These are phyloP conservation scores for Cladosporium cucumerinum DNA, from an alignment of 2,329 filamentous ascomycete genomes.

Conservation along the genomic window DNA sequence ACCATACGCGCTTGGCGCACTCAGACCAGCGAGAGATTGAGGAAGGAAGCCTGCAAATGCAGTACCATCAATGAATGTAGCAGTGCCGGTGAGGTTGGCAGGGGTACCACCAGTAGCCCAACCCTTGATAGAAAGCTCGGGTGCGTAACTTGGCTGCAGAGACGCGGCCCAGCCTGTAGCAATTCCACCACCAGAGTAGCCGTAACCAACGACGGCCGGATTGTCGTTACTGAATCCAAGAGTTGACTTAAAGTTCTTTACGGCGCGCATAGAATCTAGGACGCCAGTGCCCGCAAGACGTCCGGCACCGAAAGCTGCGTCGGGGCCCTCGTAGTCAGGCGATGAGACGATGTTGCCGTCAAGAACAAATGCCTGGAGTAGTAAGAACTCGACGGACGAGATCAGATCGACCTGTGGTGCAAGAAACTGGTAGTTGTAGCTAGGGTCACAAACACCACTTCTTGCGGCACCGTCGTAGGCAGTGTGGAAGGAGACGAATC, in stretches of 20 bases:
- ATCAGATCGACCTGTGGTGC: conserved; percentile 26
- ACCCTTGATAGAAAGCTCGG: conserved; percentile 50
- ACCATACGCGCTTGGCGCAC: conserved; percentile 25
- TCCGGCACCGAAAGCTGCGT: conserved; percentile 33
- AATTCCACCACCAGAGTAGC: conserved; percentile 55
- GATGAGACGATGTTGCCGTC: conserved; percentile 30
- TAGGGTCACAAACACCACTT: conserved; percentile 38
- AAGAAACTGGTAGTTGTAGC: conserved; percentile 34
- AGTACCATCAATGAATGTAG: conserved; percentile 27
- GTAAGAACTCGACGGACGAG: conserved; percentile 22
- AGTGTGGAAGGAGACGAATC: conserved; percentile 31
- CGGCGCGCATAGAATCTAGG: conserved; percentile 44
- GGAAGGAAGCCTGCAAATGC: conserved; percentile 30
- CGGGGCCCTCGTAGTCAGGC: conserved; percentile 44
- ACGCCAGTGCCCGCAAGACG: conserved; percentile 41
- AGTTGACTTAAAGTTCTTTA: conserved; percentile 28
- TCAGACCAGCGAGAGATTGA: conserved; percentile 24
- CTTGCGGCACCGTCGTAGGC: conserved; percentile 36
- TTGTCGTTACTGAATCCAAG: conserved; percentile 26
- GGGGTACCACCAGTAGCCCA: conserved; percentile 50
- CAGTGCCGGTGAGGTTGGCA: conserved; percentile 37
- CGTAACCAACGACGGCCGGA: conserved; percentile 45
- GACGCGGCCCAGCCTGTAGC: conserved; percentile 53
- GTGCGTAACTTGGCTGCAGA: conserved; percentile 51
- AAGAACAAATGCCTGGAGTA: conserved; percentile 23